Base-by-base conservation (phyloP, 805 yeast genomes). In the Candida vaughaniae region DNA sequence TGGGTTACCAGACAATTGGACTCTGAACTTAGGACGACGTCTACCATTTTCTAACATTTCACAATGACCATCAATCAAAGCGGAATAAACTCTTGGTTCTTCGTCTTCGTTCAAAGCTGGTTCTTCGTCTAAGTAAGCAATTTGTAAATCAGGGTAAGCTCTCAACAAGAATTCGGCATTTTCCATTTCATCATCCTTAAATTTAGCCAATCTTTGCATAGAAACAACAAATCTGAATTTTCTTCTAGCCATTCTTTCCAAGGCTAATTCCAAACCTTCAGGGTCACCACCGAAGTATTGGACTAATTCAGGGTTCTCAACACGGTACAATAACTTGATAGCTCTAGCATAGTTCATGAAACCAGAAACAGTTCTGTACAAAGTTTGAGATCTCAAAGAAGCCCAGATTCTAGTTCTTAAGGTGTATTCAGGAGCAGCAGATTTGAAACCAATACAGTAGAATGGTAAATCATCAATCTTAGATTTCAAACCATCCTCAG, bases 281-380 rank as follows among this genome's bases (percentile, higher is more conserved):
- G 97, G 95, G 62, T 91, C 95, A 53, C 98, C 98, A 52, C 97
- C 98, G 60, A 90, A 91, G 89, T 90, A 88, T 73, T 93, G 97
- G 44, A 90, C 62, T 15, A 53, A 48, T 35, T 64, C 64, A 23
- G 68, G 66, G 55, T 65, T 66, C 52, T 77, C 78, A 25, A 73
- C 75, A 42, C 62, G 52, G 42, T 58, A 66, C 36, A 68, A 58
- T 45, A 68, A 58, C 47, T 69, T 68, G 38, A 68, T 67, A 12
- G 74, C 74, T 53, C 72, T 58, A 8, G 73, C 70, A 43, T 69
- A 67, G 46, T 69, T 68, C 73, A 68, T 66, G 49, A 69, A 69
- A 29, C 74, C 74, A 22, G 72, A 61, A 25, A 69, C 68, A 35
- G 74, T 69, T 49, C 74, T 63, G 52, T 66, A 69, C 48, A 69